Base-by-base conservation (phyloP, 352 stramenopile genomes). In the Pythium sukuiense region DNA sequence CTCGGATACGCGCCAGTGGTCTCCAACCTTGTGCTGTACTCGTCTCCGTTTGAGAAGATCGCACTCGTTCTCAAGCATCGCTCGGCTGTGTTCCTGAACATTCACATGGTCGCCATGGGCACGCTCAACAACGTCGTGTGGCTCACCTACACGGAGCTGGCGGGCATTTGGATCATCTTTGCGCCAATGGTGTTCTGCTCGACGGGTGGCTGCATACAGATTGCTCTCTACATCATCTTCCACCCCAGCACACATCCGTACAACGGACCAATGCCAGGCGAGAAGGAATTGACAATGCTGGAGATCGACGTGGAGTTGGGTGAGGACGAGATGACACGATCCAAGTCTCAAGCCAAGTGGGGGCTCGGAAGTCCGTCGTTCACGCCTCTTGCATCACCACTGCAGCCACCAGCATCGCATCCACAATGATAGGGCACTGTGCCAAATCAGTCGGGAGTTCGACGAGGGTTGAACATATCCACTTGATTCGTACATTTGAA, bases 41-140 rank as follows among this genome's bases (percentile, higher is more conserved):
- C 70, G 46, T 86, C 78, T n/a, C 81, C 81, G 4, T 87, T 88
- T 59, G 73, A 84, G 41, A 86, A 80, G 52, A 72, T 85, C 61
- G 61, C 55, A n/a, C 64, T 79, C 26, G 80, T 88, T 29, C 29
- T 86, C 59, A 74, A 73, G 62, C 75, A 76, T 68, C 74, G 74
- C 39, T 81, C 76, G 13, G 76, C 71, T 1, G 70, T 83, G 27
- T 78, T 80, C 65, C 74, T 86, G 37, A 74, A 76, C 12, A 82
- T 84, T 32, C 68, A 82, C 68, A 81, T 86, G 69, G 76, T 86
- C 16, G 55, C 71, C 45, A 74, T 74, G 16, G 73, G 71, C 48
- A 78, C 72, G 26, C 69, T 78, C 62, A 86, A 82, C 71, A 81
- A 81, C 64, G 52, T 59, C 12, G 65, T 83, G 60, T 85, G 79